These are phyloP conservation scores for Pleurotus salmoneostramineus DNA, from an alignment of 768 basidiomycete genomes.

Conservation along the genomic window DNA sequence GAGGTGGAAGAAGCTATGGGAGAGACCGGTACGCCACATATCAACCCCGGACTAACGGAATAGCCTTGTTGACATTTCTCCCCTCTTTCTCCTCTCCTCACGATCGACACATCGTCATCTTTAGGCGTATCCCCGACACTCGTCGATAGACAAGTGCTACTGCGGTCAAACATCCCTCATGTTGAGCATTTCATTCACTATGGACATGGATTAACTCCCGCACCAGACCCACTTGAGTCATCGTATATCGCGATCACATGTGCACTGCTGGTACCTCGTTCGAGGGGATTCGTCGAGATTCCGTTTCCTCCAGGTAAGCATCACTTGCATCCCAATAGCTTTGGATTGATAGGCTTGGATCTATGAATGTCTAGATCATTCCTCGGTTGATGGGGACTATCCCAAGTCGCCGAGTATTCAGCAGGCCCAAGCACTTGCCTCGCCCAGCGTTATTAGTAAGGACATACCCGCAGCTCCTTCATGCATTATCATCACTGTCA, in stretches of 20 bases:
- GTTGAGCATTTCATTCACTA: conserved; percentile 6
- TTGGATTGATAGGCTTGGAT: no score
- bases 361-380: no score
- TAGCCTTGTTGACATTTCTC: not conserved
- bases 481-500: no score
- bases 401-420: no score
- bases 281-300: conserved; percentile 1
- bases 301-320: not conserved
- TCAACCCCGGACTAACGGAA: not conserved
- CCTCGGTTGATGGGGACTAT: no score
- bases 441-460: no score
- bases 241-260: not conserved
- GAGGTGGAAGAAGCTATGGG: not conserved
- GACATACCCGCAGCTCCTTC: no score
- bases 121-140: not conserved
- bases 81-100: conserved; percentile 4
- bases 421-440: no score
- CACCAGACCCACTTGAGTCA: not conserved
- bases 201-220: conserved; percentile 3
- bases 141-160: not conserved
- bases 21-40: not conserved
- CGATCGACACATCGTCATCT: not conserved
- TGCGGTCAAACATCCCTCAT: not conserved
- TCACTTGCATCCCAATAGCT: not conserved
- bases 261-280: conserved; percentile 1